Conservation (phyloP, 257 asterid genomes). For the Leonotis leonurus region DNA sequence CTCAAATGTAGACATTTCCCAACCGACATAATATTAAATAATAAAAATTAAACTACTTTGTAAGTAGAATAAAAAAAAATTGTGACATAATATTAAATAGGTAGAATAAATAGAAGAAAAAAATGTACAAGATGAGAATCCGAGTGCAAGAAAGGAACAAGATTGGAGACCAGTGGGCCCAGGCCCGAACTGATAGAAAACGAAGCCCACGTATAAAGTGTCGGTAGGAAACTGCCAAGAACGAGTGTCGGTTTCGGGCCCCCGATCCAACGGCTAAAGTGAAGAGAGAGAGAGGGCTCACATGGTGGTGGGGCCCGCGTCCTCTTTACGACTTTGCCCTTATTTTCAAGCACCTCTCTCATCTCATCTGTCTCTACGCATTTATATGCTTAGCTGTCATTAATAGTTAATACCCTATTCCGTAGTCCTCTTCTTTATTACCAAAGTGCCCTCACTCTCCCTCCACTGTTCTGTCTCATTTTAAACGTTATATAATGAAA, state of each 20-base stretch:
- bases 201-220: constrained; percentile 25
- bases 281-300: not conserved
- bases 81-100: too few species aligned
- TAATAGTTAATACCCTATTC: not conserved
- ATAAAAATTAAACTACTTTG: too few species aligned
- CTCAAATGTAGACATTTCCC: too few species aligned
- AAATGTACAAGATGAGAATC: not conserved
- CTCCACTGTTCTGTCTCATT: not conserved
- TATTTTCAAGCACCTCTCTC: constrained; percentile 8
- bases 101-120: not conserved
- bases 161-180: constrained; percentile 15
- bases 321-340: constrained; percentile 11
- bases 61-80: not conserved
- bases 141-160: not conserved
- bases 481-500: not conserved
- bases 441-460: not conserved
- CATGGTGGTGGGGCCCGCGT: constrained; percentile 28
- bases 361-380: constrained; percentile 10
- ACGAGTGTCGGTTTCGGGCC: constrained; percentile 6
- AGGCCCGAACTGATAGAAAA: not conserved
- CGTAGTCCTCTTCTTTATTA: not conserved
- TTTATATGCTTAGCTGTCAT: constrained; percentile 31
- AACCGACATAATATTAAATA: too few species aligned
- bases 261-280: constrained; percentile 30
- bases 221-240: constrained; percentile 40